Evolutionary conservation across 805 yeast species (phyloP), one percentile per base, ranked within the genome.

Genomic region (Metschnikowia borealis): DNA sequence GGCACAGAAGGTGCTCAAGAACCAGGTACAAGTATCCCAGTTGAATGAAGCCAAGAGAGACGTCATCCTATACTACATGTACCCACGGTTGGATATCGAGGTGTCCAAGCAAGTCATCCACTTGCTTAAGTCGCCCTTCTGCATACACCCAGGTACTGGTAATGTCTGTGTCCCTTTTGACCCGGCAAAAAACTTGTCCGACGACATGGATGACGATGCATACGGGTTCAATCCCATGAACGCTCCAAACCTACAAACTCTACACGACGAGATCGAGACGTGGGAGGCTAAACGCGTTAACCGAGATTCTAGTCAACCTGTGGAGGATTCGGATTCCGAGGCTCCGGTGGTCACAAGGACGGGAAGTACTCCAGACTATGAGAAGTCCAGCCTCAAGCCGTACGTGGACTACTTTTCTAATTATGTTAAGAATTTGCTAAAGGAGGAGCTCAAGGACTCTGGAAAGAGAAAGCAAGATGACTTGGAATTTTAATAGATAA

Each of bases 61-160:
- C 59, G 76, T 89, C 51, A 83, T 92, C 20, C 68, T 94, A 36
- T 84, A 82, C 54, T 85, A 87, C 53, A 69, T 89, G 73, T 92
- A 92, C 67, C 99, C 99, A 39, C 79, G 96, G 61, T 75, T 94
- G 54, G 99, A 94, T 79, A 83, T 87, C 44, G 96, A 91, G 67
- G 99, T 94, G 34, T 87, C 98, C 6, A 80, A 85, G 57, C 94
- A 87, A 65, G 76, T 91, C 62, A 89, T 84, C 69, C 99, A 94
- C 73, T 83, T 94, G 69, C 78, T 94, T 60, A 94, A 94, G 65
- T 87, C 97, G 1, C 99, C 99, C 15, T 94, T 94, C 66, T 92
- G 98, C 72, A 84, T 94, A 39, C 99, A 94, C 66, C 99, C 99
- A 1, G 84, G 89, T 2, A 94, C 99, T 0, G 97, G 97, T 6